Conservation (phyloP, 75 land plant genomes). For the Azolla pinnata region DNA sequence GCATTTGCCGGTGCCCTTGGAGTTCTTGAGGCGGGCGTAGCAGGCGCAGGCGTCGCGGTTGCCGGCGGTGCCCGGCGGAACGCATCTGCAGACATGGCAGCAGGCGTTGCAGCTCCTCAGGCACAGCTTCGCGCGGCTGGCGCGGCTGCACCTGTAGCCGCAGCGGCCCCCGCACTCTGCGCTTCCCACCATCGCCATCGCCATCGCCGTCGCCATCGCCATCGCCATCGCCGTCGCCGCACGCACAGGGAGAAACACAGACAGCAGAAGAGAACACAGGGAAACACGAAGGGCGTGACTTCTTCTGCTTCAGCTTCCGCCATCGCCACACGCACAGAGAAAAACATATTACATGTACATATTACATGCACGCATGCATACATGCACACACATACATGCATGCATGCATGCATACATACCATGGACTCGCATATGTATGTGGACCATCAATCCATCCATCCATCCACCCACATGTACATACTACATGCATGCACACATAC, state of each 20-base stretch:
- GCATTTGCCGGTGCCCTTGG: slow-evolving; percentile 25
- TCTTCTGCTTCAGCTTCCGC: neutral
- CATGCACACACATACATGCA: neutral
- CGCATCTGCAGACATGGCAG: slow-evolving; percentile 36
- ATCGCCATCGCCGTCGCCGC: neutral
- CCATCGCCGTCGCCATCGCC: neutral
- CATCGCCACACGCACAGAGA: neutral
- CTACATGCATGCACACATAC: no score
- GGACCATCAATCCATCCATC: no score
- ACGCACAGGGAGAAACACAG: no score
- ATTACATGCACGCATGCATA: neutral
- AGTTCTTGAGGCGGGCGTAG: slow-evolving; percentile 32
- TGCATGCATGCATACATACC: neutral
- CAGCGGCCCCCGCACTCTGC: neutral
- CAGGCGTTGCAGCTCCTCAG: slow-evolving; percentile 25
- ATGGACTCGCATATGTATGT: no score
- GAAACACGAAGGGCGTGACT: neutral
- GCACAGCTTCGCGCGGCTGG: slow-evolving; percentile 7
- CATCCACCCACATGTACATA: no score
- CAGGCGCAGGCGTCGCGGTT: slow-evolving; percentile 37
- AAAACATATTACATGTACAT: neutral
- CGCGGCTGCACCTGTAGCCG: neutral
- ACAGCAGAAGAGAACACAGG: neutral
- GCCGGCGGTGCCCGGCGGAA: slow-evolving; percentile 36
- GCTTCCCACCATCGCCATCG: neutral